Conservation (phyloP, 1,284 basidiomycete species). For the Tylopilus sp. region DNA sequence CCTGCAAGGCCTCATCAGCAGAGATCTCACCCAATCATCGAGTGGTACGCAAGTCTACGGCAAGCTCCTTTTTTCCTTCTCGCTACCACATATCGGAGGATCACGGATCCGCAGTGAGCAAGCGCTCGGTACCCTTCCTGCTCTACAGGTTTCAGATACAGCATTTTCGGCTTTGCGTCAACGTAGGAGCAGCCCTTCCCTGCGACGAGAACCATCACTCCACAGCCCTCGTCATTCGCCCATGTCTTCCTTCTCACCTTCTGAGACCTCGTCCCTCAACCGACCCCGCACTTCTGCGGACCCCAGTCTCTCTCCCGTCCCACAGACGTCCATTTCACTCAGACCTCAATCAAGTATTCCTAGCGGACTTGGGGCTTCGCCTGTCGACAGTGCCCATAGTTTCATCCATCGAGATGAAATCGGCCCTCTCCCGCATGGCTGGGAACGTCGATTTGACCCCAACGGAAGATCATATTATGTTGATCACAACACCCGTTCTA, state of each 20-base stretch:
- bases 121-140: constrained; percentile 15
- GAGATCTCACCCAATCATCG: constrained; percentile 31
- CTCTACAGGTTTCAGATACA: constrained; percentile 16
- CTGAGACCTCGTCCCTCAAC: constrained; percentile 11
- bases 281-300: constrained; percentile 22
- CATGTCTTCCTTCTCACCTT: constrained; percentile 21
- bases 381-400: constrained; percentile 8
- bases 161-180: constrained; percentile 15
- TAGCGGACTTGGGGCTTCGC: constrained; percentile 2
- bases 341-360: constrained; percentile 15
- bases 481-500: constrained; percentile 89
- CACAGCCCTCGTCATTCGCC: constrained; percentile 17
- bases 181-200: constrained; percentile 24
- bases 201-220: constrained; percentile 20
- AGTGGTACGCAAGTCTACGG: constrained; percentile 30
- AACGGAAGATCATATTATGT: constrained; percentile 87
- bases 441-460: constrained; percentile 87
- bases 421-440: constrained; percentile 67
- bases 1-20: constrained; percentile 30
- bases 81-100: constrained; percentile 23
- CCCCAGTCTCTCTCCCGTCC: constrained; percentile 7
- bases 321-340: constrained; percentile 11
- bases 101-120: constrained; percentile 21
- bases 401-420: constrained; percentile 22
- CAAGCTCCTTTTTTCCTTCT: constrained; percentile 35